A percentile compares a stretch with the other conserved stretches of the same genome.
These are phyloP conservation scores for Cyclotella baltica DNA, from an alignment of 108 stramenopile genomes.

Conservation along the genomic window DNA sequence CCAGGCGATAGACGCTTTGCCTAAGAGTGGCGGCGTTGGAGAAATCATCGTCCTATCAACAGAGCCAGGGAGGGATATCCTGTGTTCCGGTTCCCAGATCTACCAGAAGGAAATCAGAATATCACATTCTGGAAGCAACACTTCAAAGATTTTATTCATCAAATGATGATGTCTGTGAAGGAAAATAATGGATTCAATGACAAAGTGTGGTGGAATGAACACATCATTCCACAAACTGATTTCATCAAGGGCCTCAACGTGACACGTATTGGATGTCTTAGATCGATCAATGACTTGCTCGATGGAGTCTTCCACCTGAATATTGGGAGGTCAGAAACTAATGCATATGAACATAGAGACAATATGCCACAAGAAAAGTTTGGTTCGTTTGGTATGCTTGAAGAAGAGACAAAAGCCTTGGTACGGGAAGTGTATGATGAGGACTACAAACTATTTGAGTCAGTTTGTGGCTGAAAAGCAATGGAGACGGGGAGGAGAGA, in stretches of 20 bases:
- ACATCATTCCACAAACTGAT: not conserved
- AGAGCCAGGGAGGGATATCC: too few relatives aligned
- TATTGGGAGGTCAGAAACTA: not conserved
- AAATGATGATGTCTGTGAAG: not conserved
- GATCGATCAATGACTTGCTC: not conserved
- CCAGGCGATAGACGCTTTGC: too few relatives aligned
- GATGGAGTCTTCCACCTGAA: not conserved
- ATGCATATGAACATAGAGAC: slow-evolving; percentile 2
- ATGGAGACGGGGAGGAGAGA: too few relatives aligned
- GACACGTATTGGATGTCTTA: not conserved
- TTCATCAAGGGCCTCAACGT: not conserved
- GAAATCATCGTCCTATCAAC: too few relatives aligned
- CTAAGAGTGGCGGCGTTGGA: too few relatives aligned
- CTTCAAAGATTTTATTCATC: not conserved
- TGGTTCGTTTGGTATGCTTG: not conserved
- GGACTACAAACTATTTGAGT: not conserved
- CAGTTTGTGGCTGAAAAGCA: not conserved
- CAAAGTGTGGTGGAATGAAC: not conserved
- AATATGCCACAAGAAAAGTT: not conserved
- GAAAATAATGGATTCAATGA: not conserved
- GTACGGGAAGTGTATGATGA: not conserved
- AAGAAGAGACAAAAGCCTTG: not conserved
- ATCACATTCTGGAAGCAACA: not conserved
- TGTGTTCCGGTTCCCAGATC: too few relatives aligned
- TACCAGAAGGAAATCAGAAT: too few relatives aligned